These are phyloP conservation scores for Colletotrichum phormii DNA, from an alignment of 2,329 filamentous ascomycete genomes.

Conservation along the genomic window DNA sequence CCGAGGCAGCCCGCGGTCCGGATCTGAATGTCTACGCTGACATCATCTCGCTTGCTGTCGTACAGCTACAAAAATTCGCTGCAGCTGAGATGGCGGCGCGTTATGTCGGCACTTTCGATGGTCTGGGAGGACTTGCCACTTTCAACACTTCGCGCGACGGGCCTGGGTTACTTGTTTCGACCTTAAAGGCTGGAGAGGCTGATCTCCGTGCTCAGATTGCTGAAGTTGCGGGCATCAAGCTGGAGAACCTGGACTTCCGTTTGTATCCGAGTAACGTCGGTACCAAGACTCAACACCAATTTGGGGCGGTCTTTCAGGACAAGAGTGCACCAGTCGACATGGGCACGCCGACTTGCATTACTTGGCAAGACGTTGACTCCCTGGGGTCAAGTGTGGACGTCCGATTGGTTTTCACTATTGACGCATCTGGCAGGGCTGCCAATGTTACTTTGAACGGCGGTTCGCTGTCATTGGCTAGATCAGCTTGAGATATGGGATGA, in stretches of 20 bases:
- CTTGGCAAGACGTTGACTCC: conserved; percentile 39
- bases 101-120: conserved; percentile 37
- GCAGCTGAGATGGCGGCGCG: conserved; percentile 33
- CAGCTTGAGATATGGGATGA: background rate
- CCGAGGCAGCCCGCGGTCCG: conserved; percentile 37
- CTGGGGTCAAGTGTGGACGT: conserved; percentile 6
- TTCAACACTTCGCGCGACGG: conserved; percentile 35
- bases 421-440: background rate
- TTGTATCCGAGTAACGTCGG: conserved; percentile 47
- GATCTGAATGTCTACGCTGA: conserved; percentile 50
- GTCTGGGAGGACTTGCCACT: background rate
- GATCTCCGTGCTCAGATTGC: conserved; percentile 40
- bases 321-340: conserved; percentile 43
- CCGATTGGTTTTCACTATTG: conserved; percentile 10
- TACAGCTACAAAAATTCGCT: conserved; percentile 35
- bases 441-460: background rate
- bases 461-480: background rate
- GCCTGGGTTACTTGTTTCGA: conserved; percentile 42
- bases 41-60: conserved; percentile 42
- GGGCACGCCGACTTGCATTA: conserved; percentile 50
- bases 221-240: conserved; percentile 37
- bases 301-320: conserved; percentile 46
- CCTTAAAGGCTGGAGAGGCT: conserved; percentile 26
- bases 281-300: conserved; percentile 40
- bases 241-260: conserved; percentile 42